Evolutionary conservation across 2,329 filamentous ascomycete species (phyloP).

Genomic region (Exophiala sideris): DNA sequence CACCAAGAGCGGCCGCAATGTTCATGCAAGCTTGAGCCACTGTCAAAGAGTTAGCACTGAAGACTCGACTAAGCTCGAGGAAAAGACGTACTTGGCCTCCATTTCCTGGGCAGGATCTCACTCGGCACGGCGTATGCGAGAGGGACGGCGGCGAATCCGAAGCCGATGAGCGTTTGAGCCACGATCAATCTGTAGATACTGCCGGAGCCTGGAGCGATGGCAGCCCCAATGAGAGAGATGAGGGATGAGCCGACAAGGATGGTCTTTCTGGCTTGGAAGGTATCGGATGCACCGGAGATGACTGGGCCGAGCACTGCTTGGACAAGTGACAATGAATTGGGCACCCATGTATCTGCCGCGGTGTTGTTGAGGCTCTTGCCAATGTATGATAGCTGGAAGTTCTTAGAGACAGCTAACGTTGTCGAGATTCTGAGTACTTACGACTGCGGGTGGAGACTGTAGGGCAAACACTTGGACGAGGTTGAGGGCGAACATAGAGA

Average conservation of each 20-base stretch:
- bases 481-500: conserved; percentile 24
- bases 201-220: conserved; percentile 22
- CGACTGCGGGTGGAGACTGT: conserved; percentile 24
- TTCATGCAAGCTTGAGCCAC: conserved; percentile 23
- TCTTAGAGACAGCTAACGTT: background rate
- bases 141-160: conserved; percentile 24
- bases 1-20: conserved; percentile 19
- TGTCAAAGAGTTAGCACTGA: conserved; percentile 1
- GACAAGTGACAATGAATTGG: conserved; percentile 24
- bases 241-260: conserved; percentile 20
- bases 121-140: conserved; percentile 24
- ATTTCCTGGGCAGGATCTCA: conserved; percentile 24
- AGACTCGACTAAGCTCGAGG: background rate
- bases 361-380: conserved; percentile 17
- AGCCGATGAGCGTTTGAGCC: conserved; percentile 22
- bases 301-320: conserved; percentile 24
- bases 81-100: conserved; percentile 23
- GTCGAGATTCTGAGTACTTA: conserved; percentile 5
- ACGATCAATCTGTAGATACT: conserved; percentile 22
- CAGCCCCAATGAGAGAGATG: conserved; percentile 18
- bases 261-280: conserved; percentile 24
- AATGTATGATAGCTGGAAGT: conserved; percentile 17
- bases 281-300: conserved; percentile 23
- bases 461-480: conserved; percentile 21
- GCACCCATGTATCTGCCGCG: conserved; percentile 20